Conservation (phyloP, 768 basidiomycete genomes). For the Agaricus subrufescens region DNA sequence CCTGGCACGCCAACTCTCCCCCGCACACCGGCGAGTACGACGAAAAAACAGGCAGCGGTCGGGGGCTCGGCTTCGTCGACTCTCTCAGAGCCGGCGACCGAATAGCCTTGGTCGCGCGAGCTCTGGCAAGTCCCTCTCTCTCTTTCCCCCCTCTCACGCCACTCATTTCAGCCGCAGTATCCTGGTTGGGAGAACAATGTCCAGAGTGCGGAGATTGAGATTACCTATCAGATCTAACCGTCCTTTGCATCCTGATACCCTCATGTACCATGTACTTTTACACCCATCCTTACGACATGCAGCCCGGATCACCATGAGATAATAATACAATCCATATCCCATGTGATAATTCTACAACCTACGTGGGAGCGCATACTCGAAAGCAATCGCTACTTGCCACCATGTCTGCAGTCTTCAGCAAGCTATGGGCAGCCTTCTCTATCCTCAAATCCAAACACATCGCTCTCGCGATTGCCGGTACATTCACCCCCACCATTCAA, state of each 20-base stretch:
- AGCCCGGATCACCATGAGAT: too few species aligned
- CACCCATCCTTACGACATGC: too few species aligned
- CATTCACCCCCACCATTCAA: neutral
- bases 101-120: constrained; percentile 22
- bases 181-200: constrained; percentile 25
- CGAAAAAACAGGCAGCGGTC: constrained; percentile 11
- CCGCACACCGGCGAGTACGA: constrained; percentile 8
- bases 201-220: constrained; percentile 17
- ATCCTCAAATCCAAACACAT: neutral
- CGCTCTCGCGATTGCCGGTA: neutral
- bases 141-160: neutral
- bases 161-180: constrained; percentile 15
- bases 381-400: neutral
- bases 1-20: constrained; percentile 18
- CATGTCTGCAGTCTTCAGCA: neutral
- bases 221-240: constrained; percentile 20
- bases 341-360: too few species aligned
- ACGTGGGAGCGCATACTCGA: neutral
- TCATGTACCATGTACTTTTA: neutral
- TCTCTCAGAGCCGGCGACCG: constrained; percentile 13
- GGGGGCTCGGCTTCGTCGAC: constrained; percentile 15
- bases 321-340: too few species aligned
- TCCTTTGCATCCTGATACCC: neutral
- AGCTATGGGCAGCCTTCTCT: neutral
- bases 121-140: constrained; percentile 16